Evolutionary conservation across 2,329 filamentous ascomycete species (phyloP).

Genomic region (Grosmannia penicillata): DNA sequence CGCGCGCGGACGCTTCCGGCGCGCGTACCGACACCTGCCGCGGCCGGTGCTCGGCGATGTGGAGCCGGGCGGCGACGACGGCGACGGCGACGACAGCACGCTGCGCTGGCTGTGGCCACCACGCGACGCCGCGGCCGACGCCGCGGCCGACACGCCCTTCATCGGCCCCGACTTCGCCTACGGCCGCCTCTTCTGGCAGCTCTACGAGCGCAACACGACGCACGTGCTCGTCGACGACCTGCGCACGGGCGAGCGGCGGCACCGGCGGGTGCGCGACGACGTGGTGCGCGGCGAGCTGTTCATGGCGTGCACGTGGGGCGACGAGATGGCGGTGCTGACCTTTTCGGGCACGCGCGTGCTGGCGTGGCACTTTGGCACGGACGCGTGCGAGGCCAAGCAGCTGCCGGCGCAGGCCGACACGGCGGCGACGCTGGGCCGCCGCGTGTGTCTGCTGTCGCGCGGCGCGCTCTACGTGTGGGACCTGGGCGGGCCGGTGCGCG

Average conservation of each 20-base stretch:
- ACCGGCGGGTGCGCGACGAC: slow-evolving; percentile 1
- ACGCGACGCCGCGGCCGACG: background rate
- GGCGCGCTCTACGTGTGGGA: slow-evolving; percentile 7
- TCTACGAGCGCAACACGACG: background rate
- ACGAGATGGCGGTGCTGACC: slow-evolving; percentile 5
- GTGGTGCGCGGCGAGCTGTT: slow-evolving; percentile 3
- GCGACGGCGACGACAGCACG: background rate
- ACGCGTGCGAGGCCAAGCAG: slow-evolving; percentile 2
- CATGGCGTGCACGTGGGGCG: slow-evolving; percentile 4
- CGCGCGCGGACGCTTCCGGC: slow-evolving; percentile 3
- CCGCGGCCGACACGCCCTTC: background rate
- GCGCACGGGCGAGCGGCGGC: slow-evolving; percentile 1
- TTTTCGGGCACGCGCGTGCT: slow-evolving; percentile 4
- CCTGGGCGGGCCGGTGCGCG: slow-evolving; percentile 4
- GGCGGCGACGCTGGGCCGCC: slow-evolving; percentile 6
- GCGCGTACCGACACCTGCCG: slow-evolving; percentile 4
- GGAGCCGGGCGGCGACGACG: background rate
- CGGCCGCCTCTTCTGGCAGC: slow-evolving; percentile 9
- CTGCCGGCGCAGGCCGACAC: slow-evolving; percentile 7
- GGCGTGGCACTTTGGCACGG: slow-evolving; percentile 8
- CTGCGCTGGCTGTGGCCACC: too few species aligned
- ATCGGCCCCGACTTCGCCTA: slow-evolving; percentile 6
- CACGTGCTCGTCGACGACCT: slow-evolving; percentile 9
- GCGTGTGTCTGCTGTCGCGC: slow-evolving; percentile 5
- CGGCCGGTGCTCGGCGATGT: background rate